Conservation (phyloP, 768 basidiomycete species). For the Macrolepiota albuminosa region DNA sequence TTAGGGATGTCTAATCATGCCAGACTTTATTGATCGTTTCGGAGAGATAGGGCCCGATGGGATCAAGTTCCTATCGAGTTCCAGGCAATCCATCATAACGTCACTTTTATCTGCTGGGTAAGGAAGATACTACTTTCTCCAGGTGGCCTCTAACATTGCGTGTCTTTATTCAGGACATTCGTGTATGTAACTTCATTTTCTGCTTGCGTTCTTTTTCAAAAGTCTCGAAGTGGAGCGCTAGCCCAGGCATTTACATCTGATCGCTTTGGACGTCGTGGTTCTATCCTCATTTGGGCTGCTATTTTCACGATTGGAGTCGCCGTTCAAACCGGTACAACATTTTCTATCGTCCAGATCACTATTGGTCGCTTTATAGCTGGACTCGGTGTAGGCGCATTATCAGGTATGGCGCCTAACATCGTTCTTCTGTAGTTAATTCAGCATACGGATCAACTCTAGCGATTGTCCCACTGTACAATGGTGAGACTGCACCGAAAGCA, state of each 20-base stretch:
- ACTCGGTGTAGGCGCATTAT: constrained; percentile 72
- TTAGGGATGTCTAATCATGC: constrained; percentile 77
- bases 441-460: constrained; percentile 21
- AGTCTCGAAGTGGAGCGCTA: constrained; percentile 47
- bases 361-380: constrained; percentile 75
- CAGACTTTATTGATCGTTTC: constrained; percentile 68
- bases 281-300: constrained; percentile 70
- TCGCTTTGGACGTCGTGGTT: constrained; percentile 63
- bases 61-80: constrained; percentile 46
- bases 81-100: constrained; percentile 72
- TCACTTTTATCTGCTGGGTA: constrained; percentile 75
- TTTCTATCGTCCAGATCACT: constrained; percentile 60
- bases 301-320: constrained; percentile 69
- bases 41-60: constrained; percentile 49
- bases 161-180: constrained; percentile 35
- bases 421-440: background rate
- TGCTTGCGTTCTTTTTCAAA: background rate
- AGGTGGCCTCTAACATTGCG: background rate
- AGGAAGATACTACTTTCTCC: constrained; percentile 10
- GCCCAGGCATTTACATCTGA: constrained; percentile 74
- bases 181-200: constrained; percentile 30
- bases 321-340: constrained; percentile 62
- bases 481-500: constrained; percentile 72
- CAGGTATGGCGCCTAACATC: constrained; percentile 36
- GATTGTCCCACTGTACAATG: constrained; percentile 66